Percentiles rank a stretch among this genome's conserved stretches.
These are phyloP conservation scores for Erythrobasidium yunnanense DNA, from an alignment of 768 basidiomycete genomes.

Conservation along the genomic window DNA sequence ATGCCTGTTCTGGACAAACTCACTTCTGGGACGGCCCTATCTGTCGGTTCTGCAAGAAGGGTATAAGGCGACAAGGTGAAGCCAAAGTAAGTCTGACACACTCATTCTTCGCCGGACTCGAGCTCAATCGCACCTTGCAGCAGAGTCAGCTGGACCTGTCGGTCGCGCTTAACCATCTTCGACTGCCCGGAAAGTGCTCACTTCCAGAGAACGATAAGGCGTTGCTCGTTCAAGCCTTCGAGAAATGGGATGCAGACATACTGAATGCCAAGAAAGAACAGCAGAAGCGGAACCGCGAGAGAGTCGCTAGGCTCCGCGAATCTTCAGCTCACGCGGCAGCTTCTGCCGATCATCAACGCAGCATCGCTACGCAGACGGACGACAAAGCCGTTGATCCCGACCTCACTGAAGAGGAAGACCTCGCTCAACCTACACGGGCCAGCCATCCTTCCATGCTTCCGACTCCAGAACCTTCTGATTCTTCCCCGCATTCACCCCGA, in stretches of 20 bases:
- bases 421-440: too few species aligned
- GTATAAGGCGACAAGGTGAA: too few species aligned
- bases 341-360: too few species aligned
- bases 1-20: neutral
- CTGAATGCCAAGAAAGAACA: neutral
- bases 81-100: too few species aligned
- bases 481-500: neutral
- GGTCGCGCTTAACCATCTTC: neutral
- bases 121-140: neutral
- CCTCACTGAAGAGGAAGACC: too few species aligned
- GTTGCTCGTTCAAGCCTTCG: neutral
- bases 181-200: neutral
- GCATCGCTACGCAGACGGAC: too few species aligned
- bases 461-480: neutral
- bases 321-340: too few species aligned
- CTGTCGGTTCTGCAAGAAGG: neutral
- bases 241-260: neutral
- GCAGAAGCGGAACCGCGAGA: neutral
- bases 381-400: too few species aligned
- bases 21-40: neutral
- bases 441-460: too few species aligned
- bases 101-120: too few species aligned
- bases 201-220: neutral
- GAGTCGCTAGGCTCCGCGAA: too few species aligned
- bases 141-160: neutral